Percentiles rank a stretch among this genome's conserved stretches.
These are phyloP conservation scores for Mycocentrospora acerina DNA, from an alignment of 2,329 filamentous ascomycete species.

Conservation along the genomic window DNA sequence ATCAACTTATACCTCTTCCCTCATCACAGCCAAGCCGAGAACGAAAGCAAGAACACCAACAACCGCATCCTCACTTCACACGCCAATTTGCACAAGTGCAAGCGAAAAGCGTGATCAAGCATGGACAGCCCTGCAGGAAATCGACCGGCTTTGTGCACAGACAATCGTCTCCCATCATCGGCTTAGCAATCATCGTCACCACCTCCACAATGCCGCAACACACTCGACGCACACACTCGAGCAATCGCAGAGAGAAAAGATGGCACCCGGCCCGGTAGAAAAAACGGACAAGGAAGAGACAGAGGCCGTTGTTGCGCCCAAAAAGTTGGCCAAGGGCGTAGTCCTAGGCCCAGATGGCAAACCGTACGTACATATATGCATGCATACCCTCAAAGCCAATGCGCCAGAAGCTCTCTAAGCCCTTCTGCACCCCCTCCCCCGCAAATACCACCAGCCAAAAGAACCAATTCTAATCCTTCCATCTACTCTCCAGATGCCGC, in stretches of 20 bases:
- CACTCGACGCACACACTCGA: not conserved
- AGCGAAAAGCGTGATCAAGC: no score
- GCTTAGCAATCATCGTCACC: no score
- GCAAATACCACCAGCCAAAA: not conserved
- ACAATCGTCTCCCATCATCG: no score
- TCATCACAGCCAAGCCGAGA: slow-evolving; percentile 6
- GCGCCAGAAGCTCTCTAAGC: slow-evolving; percentile 11
- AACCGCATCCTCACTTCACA: no score
- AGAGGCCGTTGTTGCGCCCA: slow-evolving; percentile 39
- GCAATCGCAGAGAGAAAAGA: slow-evolving; percentile 4
- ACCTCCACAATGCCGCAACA: not conserved
- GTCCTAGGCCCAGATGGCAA: slow-evolving; percentile 80
- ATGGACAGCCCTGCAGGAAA: no score
- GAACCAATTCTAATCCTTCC: slow-evolving; percentile 2
- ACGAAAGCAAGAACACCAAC: slow-evolving; percentile 3
- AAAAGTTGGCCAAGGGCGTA: slow-evolving; percentile 68
- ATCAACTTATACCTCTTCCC: not conserved
- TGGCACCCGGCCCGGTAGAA: slow-evolving; percentile 27
- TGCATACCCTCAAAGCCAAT: no score
- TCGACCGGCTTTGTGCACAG: no score
- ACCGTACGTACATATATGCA: slow-evolving; percentile 60
- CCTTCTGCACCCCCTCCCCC: not conserved
- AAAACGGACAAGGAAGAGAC: slow-evolving; percentile 28
- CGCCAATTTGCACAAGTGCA: no score
- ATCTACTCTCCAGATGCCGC: slow-evolving; percentile 59